Percentiles rank a stretch among this genome's conserved stretches.
Evolutionary conservation across 2,329 filamentous ascomycete genomes (phyloP).

Genomic region (Furcasterigmium furcatum): DNA sequence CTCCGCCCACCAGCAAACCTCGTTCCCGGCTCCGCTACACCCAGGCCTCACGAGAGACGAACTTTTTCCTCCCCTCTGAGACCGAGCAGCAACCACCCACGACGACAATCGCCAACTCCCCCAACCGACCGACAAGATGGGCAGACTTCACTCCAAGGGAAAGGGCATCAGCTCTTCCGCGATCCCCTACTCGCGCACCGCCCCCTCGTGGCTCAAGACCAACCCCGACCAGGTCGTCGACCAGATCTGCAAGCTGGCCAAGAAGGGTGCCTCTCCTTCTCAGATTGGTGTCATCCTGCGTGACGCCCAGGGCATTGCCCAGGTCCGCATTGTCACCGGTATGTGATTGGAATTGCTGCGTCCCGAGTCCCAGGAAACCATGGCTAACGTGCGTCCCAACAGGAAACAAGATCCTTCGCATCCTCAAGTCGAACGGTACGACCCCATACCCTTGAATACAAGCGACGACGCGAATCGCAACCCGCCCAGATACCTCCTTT

Average conservation of each 20-base stretch:
- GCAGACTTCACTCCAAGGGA: constrained; percentile 98
- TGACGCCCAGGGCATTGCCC: constrained; percentile 96
- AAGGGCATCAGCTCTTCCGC: constrained; percentile 98
- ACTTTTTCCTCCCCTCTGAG: constrained; percentile 8
- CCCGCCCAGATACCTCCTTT: too few relatives aligned
- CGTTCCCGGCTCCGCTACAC: not conserved
- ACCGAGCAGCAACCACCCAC: constrained; percentile 9
- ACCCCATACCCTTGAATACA: constrained; percentile 35
- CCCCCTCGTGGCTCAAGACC: constrained; percentile 97
- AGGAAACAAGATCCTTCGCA: constrained; percentile 99
- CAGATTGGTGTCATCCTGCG: constrained; percentile 99
- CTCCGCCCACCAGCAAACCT: constrained; percentile 34
- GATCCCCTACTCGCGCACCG: constrained; percentile 91
- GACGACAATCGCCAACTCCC: constrained; percentile 8
- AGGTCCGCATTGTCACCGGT: constrained; percentile 97
- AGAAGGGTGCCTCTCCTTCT: constrained; percentile 97
- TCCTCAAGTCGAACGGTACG: constrained; percentile 97
- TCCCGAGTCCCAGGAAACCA: too few relatives aligned
- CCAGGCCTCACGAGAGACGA: not conserved
- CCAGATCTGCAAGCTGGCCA: constrained; percentile 98
- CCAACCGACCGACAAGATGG: constrained; percentile 62
- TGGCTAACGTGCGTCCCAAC: constrained; percentile 6
- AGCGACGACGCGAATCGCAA: constrained; percentile 8
- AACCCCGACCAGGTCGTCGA: constrained; percentile 98
- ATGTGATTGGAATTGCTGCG: constrained; percentile 43